phyloP scores from a whole-genome alignment of 2,329 filamentous ascomycete species.

The Xylariales sp. region DNA sequence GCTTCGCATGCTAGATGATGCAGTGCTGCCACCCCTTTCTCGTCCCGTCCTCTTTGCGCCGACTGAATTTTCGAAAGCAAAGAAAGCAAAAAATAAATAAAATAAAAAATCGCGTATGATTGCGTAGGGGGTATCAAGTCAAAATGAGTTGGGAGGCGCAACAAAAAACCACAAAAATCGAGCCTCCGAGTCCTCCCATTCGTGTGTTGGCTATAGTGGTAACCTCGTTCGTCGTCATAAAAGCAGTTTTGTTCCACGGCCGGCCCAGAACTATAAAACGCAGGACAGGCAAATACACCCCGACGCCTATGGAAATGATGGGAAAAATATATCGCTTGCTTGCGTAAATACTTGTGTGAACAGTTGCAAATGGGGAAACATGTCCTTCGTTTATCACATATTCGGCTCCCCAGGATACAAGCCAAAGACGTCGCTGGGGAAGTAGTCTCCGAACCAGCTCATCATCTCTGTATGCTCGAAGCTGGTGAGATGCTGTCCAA shows the following conservation, averaged over 20 bases:
- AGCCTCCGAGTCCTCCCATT: conserved; percentile 7
- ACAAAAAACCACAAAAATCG: background rate
- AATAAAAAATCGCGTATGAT: conserved; percentile 6
- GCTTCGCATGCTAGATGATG: conserved; percentile 18
- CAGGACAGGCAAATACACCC: background rate
- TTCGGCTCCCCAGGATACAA: conserved; percentile 46
- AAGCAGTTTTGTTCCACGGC: conserved; percentile 4
- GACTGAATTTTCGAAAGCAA: background rate
- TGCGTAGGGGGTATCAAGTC: conserved; percentile 32
- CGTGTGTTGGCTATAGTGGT: conserved; percentile 9
- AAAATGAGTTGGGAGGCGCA: conserved; percentile 6
- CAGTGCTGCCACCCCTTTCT: background rate
- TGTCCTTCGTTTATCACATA: conserved; percentile 35
- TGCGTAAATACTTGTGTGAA: conserved; percentile 10
- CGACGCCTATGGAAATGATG: conserved; percentile 4
- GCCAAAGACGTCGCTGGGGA: conserved; percentile 49
- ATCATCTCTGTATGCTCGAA: conserved; percentile 52
- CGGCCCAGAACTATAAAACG: conserved; percentile 10
- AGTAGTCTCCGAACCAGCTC: conserved; percentile 52
- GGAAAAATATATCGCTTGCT: conserved; percentile 21
- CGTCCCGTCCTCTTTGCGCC: conserved; percentile 16
- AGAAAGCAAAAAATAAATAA: background rate
- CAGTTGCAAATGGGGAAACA: background rate
- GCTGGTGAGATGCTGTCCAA: conserved; percentile 50
- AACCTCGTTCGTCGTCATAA: conserved; percentile 7